Base-by-base conservation (phyloP, 768 basidiomycete species). In the Gloeostereum incarnatum region DNA sequence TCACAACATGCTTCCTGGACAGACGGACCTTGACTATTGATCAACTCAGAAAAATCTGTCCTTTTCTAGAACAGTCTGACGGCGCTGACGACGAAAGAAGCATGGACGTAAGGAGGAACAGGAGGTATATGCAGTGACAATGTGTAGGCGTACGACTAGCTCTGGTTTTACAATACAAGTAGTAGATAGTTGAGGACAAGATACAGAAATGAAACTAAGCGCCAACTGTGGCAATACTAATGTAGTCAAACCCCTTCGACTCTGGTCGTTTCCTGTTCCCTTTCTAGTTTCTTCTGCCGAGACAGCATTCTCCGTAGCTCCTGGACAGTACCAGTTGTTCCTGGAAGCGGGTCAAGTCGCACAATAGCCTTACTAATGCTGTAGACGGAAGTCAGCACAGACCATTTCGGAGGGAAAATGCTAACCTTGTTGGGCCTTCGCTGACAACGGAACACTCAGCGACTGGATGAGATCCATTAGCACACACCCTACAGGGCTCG, bases 381-480 rank as follows among this genome's bases (percentile, higher is more conserved):
- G 40, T 17, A 29, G n/a, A n/a, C n/a, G 19, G 14, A 38, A 17
- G 17, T 9, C 23, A 17, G 13, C 22, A 37, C 10, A 29, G 13
- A 14, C 18, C 33, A 29, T 8, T 29, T 8, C 26, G 9, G 26
- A 29, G 26, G 26, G 19, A 32, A 41, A 38, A 25, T n/a, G 39
- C 49, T 31, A 45, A 81, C 82, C 73, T 79, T 39, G 61, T 56
- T 1, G 73, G 59, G 2, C 81, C 83, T 37, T 62, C 60, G 5
- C 42, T 43, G 2, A 80, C 65, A 17, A 73, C 49, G 11, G 78
- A 71, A 49, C 85, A 88, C 19, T 68, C 62, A 49, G 71, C 65
- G 7, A 73, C 44, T 16, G 62, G 42, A 52, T 80, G 78, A 27
- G 68, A 58, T 3, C 56, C 44, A 20, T 45, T 46, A 30, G 53